A percentile compares a stretch with the other conserved stretches of the same genome.
phyloP scores from a whole-genome alignment of 108 stramenopile genomes.

The Cyclotella choctawhatcheeana region DNA sequence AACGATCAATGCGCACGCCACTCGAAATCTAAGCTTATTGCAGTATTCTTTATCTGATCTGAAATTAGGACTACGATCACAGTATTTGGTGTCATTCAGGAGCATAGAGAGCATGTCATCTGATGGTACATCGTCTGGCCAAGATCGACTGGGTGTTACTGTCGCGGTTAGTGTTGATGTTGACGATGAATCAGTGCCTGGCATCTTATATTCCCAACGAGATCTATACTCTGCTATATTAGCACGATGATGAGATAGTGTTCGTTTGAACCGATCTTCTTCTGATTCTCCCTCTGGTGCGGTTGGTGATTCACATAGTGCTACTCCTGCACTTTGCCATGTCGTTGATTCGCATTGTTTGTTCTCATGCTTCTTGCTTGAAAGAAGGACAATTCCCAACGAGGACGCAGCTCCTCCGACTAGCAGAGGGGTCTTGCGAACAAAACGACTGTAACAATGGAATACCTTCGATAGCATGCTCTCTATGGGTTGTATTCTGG shows the following conservation, averaged over 20 bases:
- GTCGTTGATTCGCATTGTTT: background rate
- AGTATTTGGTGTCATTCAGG: slow-evolving; percentile 38
- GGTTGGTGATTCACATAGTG: slow-evolving; percentile 1
- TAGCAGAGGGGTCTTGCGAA: too few species aligned
- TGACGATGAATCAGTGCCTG: background rate
- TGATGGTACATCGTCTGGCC: slow-evolving; percentile 33
- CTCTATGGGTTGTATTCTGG: too few species aligned
- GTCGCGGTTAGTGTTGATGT: slow-evolving; percentile 24
- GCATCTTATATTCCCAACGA: slow-evolving; percentile 49
- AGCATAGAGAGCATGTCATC: slow-evolving; percentile 25
- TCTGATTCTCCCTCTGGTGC: slow-evolving; percentile 26
- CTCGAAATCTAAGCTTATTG: slow-evolving; percentile 21
- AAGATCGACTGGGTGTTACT: slow-evolving; percentile 38
- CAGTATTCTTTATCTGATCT: slow-evolving; percentile 29
- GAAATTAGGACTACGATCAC: slow-evolving; percentile 41
- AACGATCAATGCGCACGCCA: slow-evolving; percentile 28
- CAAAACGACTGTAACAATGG: too few species aligned
- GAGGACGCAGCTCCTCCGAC: too few species aligned
- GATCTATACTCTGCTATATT: slow-evolving; percentile 28
- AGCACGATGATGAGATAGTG: slow-evolving; percentile 24
- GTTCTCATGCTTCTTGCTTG: background rate
- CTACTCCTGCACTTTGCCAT: too few species aligned
- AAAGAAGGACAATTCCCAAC: too few species aligned
- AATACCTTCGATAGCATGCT: too few species aligned
- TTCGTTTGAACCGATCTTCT: slow-evolving; percentile 27